These are phyloP conservation scores for Gloeopeniophorella convolvens DNA, from an alignment of 768 basidiomycete species.

Conservation along the genomic window DNA sequence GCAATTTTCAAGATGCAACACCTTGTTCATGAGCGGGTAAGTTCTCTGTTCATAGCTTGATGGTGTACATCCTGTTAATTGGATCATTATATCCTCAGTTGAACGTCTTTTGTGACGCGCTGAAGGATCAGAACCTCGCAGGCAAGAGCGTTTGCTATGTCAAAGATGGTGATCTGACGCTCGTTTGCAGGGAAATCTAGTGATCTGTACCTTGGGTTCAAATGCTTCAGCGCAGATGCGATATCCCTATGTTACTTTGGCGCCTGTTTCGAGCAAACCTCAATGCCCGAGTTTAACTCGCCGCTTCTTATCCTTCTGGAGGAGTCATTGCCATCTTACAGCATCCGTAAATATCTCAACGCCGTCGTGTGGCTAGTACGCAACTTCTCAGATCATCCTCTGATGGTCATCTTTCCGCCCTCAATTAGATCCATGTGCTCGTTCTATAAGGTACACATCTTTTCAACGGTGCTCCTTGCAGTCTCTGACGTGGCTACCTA, in stretches of 20 bases:
- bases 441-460: not conserved
- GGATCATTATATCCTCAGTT: no score
- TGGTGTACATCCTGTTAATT: not conserved
- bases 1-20: not conserved
- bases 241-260: not conserved
- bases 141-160: not conserved
- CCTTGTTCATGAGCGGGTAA: not conserved
- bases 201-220: not conserved
- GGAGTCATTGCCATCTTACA: not conserved
- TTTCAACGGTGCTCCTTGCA: not conserved
- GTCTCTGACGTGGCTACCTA: not conserved
- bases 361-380: not conserved
- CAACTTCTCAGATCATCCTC: not conserved
- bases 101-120: not conserved
- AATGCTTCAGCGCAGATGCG: conserved; percentile 1
- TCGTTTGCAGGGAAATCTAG: conserved; percentile 1
- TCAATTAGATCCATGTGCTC: not conserved
- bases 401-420: not conserved
- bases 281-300: not conserved
- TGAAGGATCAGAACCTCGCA: not conserved
- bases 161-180: no score
- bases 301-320: not conserved
- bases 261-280: not conserved
- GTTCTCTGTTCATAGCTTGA: not conserved
- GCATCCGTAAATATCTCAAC: not conserved